Evolutionary conservation across 2,329 filamentous ascomycete genomes (phyloP).

Genomic region (Cadophora gregata): DNA sequence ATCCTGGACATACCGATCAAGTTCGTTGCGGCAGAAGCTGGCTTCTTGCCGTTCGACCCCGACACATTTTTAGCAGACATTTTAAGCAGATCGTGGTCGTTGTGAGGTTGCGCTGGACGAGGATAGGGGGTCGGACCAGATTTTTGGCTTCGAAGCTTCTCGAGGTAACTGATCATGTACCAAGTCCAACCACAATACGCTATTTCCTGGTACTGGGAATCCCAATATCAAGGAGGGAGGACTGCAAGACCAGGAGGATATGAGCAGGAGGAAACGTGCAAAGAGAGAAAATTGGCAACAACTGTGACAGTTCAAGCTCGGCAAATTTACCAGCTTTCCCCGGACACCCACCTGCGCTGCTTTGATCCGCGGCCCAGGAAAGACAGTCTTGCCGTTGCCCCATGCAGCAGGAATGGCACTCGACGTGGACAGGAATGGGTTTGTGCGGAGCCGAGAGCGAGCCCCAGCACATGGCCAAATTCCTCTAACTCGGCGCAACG

Average conservation of each 20-base stretch:
- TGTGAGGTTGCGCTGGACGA: background rate
- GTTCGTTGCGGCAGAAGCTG: slow-evolving; percentile 86
- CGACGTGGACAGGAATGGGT: slow-evolving; percentile 10
- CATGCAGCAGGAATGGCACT: slow-evolving; percentile 13
- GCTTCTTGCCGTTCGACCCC: slow-evolving; percentile 67
- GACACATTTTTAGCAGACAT: slow-evolving; percentile 27
- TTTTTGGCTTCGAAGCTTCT: slow-evolving; percentile 1
- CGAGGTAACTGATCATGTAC: background rate
- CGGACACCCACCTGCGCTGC: background rate
- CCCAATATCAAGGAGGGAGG: background rate
- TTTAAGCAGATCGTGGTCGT: slow-evolving; percentile 3
- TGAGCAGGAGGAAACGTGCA: background rate
- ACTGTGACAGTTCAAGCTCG: slow-evolving; percentile 18
- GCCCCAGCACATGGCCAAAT: slow-evolving; percentile 12
- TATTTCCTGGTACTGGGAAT: background rate
- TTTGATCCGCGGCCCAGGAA: slow-evolving; percentile 26
- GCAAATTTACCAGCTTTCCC: slow-evolving; percentile 19
- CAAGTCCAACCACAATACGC: background rate
- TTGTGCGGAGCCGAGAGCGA: slow-evolving; percentile 21
- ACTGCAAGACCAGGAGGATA: background rate
- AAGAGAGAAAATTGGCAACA: slow-evolving; percentile 10
- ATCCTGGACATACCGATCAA: slow-evolving; percentile 71
- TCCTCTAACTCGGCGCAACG: slow-evolving; percentile 28
- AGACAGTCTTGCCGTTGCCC: slow-evolving; percentile 22
- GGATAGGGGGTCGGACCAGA: slow-evolving; percentile 8